phyloP scores from a whole-genome alignment of 176 grass and related monocot genomes.

The Phoenix dactylifera region DNA sequence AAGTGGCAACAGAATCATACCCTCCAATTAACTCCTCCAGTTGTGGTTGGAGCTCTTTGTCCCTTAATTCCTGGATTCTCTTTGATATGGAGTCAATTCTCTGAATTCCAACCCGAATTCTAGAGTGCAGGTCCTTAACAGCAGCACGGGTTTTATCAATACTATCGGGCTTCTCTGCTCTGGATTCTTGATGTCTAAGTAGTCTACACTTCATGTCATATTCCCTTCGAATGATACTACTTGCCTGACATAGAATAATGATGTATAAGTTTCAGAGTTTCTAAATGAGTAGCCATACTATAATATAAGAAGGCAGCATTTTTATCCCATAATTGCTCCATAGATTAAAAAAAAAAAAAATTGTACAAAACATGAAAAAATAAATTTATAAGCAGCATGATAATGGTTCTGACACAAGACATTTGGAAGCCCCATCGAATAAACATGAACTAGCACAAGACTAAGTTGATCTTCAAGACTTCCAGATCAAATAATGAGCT shows the following conservation, averaged over 20 bases:
- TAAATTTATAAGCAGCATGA: no score
- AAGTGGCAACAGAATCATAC: slow-evolving; percentile 33
- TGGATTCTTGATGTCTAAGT: slow-evolving; percentile 74
- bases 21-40: slow-evolving; percentile 95
- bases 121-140: slow-evolving; percentile 90
- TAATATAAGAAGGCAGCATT: no score
- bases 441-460: no score
- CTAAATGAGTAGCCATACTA: no score
- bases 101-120: slow-evolving; percentile 87
- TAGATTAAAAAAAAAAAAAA: no score
- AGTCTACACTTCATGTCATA: slow-evolving; percentile 83
- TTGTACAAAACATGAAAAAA: no score
- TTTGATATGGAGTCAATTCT: slow-evolving; percentile 92
- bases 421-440: no score
- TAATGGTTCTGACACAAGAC: no score
- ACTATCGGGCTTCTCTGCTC: slow-evolving; percentile 49
- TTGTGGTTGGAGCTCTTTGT: slow-evolving; percentile 97
- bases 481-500: no score
- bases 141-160: slow-evolving; percentile 82
- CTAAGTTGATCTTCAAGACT: no score
- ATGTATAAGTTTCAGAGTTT: no score
- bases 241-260: slow-evolving; percentile 39
- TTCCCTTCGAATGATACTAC: slow-evolving; percentile 56
- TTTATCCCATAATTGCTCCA: no score
- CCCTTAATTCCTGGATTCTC: slow-evolving; percentile 89